phyloP scores from a whole-genome alignment of 2,329 filamentous ascomycete genomes.

The Botrytis porri region DNA sequence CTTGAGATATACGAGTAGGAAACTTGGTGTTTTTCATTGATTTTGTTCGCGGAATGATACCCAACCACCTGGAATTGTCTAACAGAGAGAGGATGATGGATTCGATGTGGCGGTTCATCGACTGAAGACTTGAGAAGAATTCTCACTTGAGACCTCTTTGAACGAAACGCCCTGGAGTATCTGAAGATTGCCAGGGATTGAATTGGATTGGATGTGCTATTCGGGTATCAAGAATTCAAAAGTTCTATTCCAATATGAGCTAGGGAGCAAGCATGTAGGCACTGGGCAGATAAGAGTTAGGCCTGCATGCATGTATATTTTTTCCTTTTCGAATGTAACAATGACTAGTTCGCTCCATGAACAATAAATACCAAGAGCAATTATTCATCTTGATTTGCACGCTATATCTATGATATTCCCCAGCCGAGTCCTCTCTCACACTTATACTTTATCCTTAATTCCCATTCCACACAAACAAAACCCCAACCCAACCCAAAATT shows the following conservation, averaged over 20 bases:
- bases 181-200: no score
- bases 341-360: not conserved
- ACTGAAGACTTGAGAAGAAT: not conserved
- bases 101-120: not conserved
- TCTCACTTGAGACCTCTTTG: not conserved
- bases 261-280: not conserved
- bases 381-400: not conserved
- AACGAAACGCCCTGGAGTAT: not conserved
- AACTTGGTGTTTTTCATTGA: not conserved
- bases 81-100: not conserved
- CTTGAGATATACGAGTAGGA: not conserved
- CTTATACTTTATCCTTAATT: no score
- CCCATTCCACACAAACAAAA: not conserved
- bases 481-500: not conserved
- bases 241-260: not conserved
- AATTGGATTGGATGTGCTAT: not conserved
- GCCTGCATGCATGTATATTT: not conserved
- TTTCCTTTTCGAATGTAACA: not conserved
- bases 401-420: not conserved
- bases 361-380: not conserved
- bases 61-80: not conserved
- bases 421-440: not conserved
- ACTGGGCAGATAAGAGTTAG: not conserved
- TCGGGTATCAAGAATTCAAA: no score
- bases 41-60: not conserved